A percentile compares a stretch with the other conserved stretches of the same genome.
Evolutionary conservation across 108 stramenopile genomes (phyloP).

Genomic region (Nitzschia palea): DNA sequence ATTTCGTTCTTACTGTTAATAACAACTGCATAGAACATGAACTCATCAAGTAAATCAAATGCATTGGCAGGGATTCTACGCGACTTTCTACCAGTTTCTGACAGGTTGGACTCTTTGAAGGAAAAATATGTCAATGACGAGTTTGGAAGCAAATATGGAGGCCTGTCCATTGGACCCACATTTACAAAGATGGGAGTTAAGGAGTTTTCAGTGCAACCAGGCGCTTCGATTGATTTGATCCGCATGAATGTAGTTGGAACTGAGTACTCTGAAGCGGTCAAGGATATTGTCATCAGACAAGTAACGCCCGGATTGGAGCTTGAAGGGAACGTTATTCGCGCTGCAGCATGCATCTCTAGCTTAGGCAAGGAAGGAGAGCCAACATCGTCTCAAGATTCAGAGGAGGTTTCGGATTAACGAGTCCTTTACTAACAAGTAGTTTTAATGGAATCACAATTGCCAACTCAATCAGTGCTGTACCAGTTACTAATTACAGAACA

Average conservation of each 20-base stretch:
- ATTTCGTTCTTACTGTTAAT: neutral
- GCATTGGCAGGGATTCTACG: conserved; percentile 50
- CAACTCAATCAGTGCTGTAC: no score
- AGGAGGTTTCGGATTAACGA: no score
- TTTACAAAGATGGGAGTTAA: conserved; percentile 65
- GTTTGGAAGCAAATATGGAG: conserved; percentile 62
- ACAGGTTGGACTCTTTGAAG: conserved; percentile 50
- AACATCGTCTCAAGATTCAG: no score
- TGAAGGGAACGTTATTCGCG: conserved; percentile 66
- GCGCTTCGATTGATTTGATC: conserved; percentile 42
- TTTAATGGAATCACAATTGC: no score
- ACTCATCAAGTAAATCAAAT: conserved; percentile 43
- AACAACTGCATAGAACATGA: conserved; percentile 26
- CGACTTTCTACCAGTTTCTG: conserved; percentile 66
- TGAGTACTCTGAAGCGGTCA: conserved; percentile 48
- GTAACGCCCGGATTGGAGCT: conserved; percentile 66
- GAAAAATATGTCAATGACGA: conserved; percentile 48
- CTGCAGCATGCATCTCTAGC: conserved; percentile 62
- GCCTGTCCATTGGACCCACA: conserved; percentile 43
- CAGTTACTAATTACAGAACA: no score
- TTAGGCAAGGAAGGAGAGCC: conserved; percentile 38
- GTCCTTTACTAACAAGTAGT: no score
- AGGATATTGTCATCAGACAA: conserved; percentile 51
- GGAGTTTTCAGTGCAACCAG: conserved; percentile 42
- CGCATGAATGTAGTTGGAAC: conserved; percentile 53